A percentile compares a stretch with the other conserved stretches of the same genome.
Conservation (phyloP, 176 grass and related monocot genomes). For the Eleusine indica region DNA sequence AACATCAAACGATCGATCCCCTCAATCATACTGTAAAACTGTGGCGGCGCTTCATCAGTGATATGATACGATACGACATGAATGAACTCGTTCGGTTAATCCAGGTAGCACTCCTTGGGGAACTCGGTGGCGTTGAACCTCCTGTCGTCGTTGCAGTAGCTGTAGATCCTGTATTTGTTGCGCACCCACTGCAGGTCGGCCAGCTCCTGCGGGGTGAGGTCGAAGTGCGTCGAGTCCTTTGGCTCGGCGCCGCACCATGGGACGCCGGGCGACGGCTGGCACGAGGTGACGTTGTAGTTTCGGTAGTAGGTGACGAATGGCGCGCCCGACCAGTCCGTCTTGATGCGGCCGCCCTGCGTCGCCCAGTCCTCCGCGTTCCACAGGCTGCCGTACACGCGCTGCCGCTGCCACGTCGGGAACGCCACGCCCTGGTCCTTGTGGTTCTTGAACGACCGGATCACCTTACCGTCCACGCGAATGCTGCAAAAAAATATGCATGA, state of each 20-base stretch:
- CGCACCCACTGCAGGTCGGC: slow-evolving; percentile 26
- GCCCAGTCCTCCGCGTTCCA: slow-evolving; percentile 82
- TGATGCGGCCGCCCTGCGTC: slow-evolving; percentile 61
- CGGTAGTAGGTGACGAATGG: slow-evolving; percentile 74
- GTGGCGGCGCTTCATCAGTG: background rate
- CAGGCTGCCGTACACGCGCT: slow-evolving; percentile 59
- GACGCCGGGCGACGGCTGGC: slow-evolving; percentile 47
- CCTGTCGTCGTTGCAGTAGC: slow-evolving; percentile 62
- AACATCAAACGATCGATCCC: background rate
- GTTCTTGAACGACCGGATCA: slow-evolving; percentile 75
- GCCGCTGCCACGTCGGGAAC: slow-evolving; percentile 60
- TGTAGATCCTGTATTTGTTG: slow-evolving; percentile 39
- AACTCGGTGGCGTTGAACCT: slow-evolving; percentile 41
- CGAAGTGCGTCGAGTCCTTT: background rate
- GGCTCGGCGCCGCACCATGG: slow-evolving; percentile 54
- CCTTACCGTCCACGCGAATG: slow-evolving; percentile 55
- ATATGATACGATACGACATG: too few species aligned
- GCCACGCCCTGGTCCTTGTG: slow-evolving; percentile 31
- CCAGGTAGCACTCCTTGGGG: slow-evolving; percentile 51
- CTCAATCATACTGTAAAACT: background rate
- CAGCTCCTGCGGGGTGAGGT: slow-evolving; percentile 2
- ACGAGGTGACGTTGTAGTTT: slow-evolving; percentile 37
- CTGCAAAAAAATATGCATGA: slow-evolving; percentile 17
- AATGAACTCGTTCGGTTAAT: background rate
- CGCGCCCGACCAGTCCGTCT: slow-evolving; percentile 70